A percentile compares a stretch with the other conserved stretches of the same genome.
Evolutionary conservation across 352 stramenopile species (phyloP).

Genomic region (Globisporangium cederbergense): DNA sequence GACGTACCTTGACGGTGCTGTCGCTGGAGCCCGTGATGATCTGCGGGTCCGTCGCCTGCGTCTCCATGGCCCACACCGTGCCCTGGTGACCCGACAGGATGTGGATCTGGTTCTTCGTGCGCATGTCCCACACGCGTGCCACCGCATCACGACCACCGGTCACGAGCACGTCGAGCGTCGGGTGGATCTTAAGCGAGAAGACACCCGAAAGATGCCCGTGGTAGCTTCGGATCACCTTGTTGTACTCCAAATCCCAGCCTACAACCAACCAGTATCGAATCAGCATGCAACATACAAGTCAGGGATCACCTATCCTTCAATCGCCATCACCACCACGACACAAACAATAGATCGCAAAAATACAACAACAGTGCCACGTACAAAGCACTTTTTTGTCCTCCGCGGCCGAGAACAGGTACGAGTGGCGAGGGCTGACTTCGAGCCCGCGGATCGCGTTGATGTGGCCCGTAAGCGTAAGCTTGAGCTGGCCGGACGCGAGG

Average conservation of each 20-base stretch:
- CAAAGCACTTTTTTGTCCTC: conserved; percentile 99
- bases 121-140: conserved; percentile 97
- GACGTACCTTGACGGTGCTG: conserved; percentile 89
- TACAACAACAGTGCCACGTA: conserved; percentile 20
- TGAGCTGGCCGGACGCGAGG: conserved; percentile 95
- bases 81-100: conserved; percentile 96
- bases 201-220: conserved; percentile 99
- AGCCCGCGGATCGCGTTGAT: conserved; percentile 97
- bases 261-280: background rate
- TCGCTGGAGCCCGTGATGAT: conserved; percentile 92
- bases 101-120: conserved; percentile 98
- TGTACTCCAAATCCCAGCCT: conserved; percentile 99
- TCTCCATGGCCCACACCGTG: conserved; percentile 94
- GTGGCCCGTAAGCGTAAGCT: conserved; percentile 98
- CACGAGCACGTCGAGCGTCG: conserved; percentile 97
- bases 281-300: no score
- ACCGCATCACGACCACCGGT: conserved; percentile 93
- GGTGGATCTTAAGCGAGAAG: conserved; percentile 97
- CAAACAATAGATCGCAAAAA: background rate
- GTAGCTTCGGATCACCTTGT: conserved; percentile 99
- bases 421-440: conserved; percentile 93
- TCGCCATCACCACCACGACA: background rate
- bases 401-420: conserved; percentile 97
- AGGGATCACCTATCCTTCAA: no score
- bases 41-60: conserved; percentile 96